Conservation (phyloP, 2,329 filamentous ascomycete species). For the Metarhizium brunneum region DNA sequence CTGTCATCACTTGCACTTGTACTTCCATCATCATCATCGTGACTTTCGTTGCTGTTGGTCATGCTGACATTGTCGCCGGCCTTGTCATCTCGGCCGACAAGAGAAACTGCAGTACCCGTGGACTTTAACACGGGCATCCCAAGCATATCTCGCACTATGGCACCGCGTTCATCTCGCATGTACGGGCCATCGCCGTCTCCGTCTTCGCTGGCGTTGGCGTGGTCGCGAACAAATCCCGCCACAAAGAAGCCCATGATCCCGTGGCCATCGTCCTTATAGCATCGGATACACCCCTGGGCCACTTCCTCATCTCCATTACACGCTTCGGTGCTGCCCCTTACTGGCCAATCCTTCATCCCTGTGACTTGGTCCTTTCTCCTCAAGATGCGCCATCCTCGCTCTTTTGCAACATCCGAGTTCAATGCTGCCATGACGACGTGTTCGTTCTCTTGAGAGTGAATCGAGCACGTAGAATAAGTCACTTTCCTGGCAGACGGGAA, state of each 20-base stretch:
- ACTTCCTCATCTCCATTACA: constrained; percentile 41
- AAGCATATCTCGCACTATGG: constrained; percentile 33
- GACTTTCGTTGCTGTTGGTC: constrained; percentile 11
- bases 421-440: constrained; percentile 67
- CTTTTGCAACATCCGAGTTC: constrained; percentile 52
- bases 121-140: constrained; percentile 28
- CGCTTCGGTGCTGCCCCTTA: constrained; percentile 48
- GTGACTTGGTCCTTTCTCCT: constrained; percentile 61
- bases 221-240: constrained; percentile 58
- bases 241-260: constrained; percentile 96
- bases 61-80: constrained; percentile 7
- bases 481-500: constrained; percentile 70
- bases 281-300: constrained; percentile 70
- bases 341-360: constrained; percentile 68
- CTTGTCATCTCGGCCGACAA: constrained; percentile 13
- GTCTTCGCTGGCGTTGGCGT: constrained; percentile 3
- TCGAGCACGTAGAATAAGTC: constrained; percentile 89
- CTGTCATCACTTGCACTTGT: constrained; percentile 6
- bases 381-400: constrained; percentile 70
- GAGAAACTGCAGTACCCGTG: constrained; percentile 21
- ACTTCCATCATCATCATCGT: constrained; percentile 7
- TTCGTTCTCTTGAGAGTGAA: constrained; percentile 85
- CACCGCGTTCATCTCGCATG: constrained; percentile 44
- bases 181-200: constrained; percentile 35
- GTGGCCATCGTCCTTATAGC: constrained; percentile 69